Percentiles rank a stretch among this genome's conserved stretches.
Conservation (phyloP, 768 basidiomycete genomes). For the Xerocomellus amylosporus region DNA sequence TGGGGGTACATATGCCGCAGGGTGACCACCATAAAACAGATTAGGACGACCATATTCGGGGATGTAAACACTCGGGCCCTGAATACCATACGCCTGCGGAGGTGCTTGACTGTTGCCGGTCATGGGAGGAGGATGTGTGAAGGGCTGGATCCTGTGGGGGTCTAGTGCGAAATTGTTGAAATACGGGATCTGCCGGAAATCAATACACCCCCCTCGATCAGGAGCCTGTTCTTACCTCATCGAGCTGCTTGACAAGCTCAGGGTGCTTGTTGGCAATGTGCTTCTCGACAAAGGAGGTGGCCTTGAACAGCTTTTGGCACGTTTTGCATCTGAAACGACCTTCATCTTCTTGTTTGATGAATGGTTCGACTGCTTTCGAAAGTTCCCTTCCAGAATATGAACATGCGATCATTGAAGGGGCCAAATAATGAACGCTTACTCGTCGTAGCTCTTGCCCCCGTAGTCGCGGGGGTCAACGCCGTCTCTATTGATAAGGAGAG, state of each 20-base stretch:
- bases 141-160: constrained; percentile 87
- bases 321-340: constrained; percentile 96
- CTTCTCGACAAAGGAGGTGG: constrained; percentile 95
- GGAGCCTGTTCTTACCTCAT: constrained; percentile 59
- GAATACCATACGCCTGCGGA: constrained; percentile 83
- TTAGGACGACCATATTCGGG: constrained; percentile 42
- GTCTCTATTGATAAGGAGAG: constrained; percentile 72
- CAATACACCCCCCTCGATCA: constrained; percentile 11
- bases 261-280: constrained; percentile 95
- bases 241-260: constrained; percentile 77
- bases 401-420: constrained; percentile 10
- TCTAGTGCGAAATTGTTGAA: constrained; percentile 97
- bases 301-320: constrained; percentile 97
- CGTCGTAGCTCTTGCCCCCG: constrained; percentile 86
- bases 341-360: constrained; percentile 94
- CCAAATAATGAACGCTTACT: constrained; percentile 51
- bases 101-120: constrained; percentile 72
- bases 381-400: constrained; percentile 59
- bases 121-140: constrained; percentile 70
- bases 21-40: constrained; percentile 39
- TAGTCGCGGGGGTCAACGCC: constrained; percentile 84
- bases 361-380: constrained; percentile 70
- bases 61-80: constrained; percentile 54
- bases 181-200: constrained; percentile 62
- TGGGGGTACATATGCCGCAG: constrained; percentile 34